Conservation (phyloP, 805 yeast species). For the Hyphopichia homilentoma region DNA sequence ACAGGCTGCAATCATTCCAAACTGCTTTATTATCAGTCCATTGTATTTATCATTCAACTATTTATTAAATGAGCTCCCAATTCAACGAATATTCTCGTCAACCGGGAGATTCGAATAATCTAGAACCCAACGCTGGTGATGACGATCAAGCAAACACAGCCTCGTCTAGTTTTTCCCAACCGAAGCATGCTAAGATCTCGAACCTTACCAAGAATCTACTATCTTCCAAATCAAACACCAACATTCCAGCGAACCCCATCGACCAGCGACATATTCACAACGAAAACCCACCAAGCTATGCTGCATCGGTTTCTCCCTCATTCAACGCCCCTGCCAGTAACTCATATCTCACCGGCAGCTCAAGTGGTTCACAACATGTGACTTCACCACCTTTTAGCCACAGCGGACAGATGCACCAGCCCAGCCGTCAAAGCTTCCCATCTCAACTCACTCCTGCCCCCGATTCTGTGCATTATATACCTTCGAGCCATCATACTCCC, state of each 20-base stretch:
- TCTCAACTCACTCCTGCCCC: constrained; percentile 5
- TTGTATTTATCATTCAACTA: too few species aligned
- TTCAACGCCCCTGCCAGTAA: constrained; percentile 7
- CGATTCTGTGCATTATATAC: constrained; percentile 27
- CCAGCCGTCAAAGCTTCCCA: constrained; percentile 2
- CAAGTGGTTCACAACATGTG: too few species aligned
- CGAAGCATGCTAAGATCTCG: constrained; percentile 15
- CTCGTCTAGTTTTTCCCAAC: constrained; percentile 1
- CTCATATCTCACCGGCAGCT: neutral
- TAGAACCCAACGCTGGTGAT: neutral
- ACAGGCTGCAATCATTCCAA: too few species aligned
- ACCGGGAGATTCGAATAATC: constrained; percentile 1
- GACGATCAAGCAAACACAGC: constrained; percentile 1
- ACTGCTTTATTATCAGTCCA: too few species aligned
- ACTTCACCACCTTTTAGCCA: neutral
- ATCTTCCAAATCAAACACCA: constrained; percentile 12
- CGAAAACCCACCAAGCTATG: constrained; percentile 8
- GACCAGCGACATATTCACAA: too few species aligned
- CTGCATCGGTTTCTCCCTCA: constrained; percentile 3
- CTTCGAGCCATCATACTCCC: constrained; percentile 42
- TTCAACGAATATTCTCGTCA: constrained; percentile 2
- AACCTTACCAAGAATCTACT: constrained; percentile 28
- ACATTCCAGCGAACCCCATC: too few species aligned
- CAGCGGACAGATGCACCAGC: neutral
- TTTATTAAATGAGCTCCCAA: constrained; percentile 8